Evolutionary conservation across 2,329 filamentous ascomycete genomes (phyloP), one percentile per base, ranked within the genome.

Genomic region (Sporothrix curviconia): DNA sequence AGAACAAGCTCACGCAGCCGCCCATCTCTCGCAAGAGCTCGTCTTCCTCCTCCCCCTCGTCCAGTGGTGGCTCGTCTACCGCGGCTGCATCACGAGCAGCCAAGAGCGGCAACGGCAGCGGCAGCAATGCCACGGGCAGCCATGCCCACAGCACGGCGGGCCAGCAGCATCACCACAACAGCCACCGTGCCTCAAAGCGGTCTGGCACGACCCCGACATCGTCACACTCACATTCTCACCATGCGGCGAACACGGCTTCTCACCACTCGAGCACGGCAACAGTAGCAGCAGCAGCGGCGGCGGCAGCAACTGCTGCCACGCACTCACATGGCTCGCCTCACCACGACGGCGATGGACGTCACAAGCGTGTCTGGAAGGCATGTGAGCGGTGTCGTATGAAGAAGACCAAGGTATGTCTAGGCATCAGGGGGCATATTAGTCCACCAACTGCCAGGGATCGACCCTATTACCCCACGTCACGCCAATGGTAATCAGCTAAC

Each of bases 371-470:
- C 56, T 85, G 82, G 82, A 85, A 85, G 67, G 83, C 83, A 17
- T 86, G 83, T 62, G 82, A 85, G 70, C 74, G 83, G 63, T 86
- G 82, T 73, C 74, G 82, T 62, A 85, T 85, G 81, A 86, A 85
- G 76, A 86, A 86, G 74, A 86, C 83, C 55, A 85, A 85, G 81
- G 82, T 83, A 70, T 4, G 50, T n/a, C n/a, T n/a, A n/a, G n/a
- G n/a, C n/a, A n/a, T n/a, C n/a, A n/a, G n/a, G n/a, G n/a, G n/a
- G n/a, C n/a, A n/a, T n/a, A n/a, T n/a, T n/a, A n/a, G n/a, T n/a
- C n/a, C n/a, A n/a, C n/a, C n/a, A n/a, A n/a, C n/a, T n/a, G n/a
- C n/a, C n/a, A n/a, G n/a, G n/a, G 28, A 32, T 5, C 28, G 28
- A 32, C 28, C 6, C 6, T 11, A 32, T 5, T 5, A 5, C 28